Percentiles rank a stretch among this genome's conserved stretches.
Conservation (phyloP, 2,329 filamentous ascomycete genomes). For the Ascochyta rabiei region DNA sequence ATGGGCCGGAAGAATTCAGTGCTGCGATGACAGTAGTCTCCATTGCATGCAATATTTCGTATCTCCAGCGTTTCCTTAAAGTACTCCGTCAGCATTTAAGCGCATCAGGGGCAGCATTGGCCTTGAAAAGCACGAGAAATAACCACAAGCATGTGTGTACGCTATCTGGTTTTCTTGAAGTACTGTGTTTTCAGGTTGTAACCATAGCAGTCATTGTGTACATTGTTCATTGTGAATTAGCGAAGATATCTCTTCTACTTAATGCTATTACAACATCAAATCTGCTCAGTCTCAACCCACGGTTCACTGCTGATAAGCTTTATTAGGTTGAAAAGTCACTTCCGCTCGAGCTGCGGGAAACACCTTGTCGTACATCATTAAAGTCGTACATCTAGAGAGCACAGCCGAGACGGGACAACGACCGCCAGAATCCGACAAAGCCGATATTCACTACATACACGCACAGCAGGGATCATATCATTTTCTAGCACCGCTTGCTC, state of each 20-base stretch:
- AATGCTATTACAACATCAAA: constrained; percentile 8
- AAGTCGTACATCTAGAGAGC: neutral
- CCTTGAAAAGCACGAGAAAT: neutral
- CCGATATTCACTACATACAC: neutral
- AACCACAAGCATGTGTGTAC: constrained; percentile 7
- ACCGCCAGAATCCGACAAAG: neutral
- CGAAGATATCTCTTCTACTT: constrained; percentile 14
- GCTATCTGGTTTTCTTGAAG: constrained; percentile 1
- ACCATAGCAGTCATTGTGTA: constrained; percentile 12
- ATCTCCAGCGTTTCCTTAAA: constrained; percentile 7
- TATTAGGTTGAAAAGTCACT: neutral
- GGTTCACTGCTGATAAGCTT: no score
- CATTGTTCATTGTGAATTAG: constrained; percentile 8
- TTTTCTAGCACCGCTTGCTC: neutral
- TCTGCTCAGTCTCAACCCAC: no score
- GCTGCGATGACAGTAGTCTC: constrained; percentile 16
- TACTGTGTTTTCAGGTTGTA: constrained; percentile 8
- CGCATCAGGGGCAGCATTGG: constrained; percentile 3
- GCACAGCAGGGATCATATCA: neutral
- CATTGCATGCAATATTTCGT: neutral
- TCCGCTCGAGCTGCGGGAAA: neutral
- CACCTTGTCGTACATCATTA: neutral
- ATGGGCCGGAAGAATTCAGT: constrained; percentile 32
- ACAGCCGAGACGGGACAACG: neutral
- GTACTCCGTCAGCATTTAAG: constrained; percentile 14